Conservation (phyloP, 2,329 filamentous ascomycete species). For the Epichloe gansuensis region DNA sequence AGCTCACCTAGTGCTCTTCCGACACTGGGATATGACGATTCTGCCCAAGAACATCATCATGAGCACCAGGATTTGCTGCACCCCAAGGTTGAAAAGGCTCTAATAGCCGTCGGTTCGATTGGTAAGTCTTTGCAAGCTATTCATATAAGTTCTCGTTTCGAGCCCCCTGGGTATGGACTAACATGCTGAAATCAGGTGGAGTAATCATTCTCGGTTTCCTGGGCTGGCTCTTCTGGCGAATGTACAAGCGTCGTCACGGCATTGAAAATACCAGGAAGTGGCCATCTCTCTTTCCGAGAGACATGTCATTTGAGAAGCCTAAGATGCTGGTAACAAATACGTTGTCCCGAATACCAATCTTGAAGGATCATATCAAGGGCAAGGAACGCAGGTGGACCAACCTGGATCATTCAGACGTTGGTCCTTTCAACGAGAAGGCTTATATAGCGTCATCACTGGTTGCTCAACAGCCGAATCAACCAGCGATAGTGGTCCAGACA, state of each 20-base stretch:
- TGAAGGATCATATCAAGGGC: conserved; percentile 19
- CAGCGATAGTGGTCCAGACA: conserved; percentile 7
- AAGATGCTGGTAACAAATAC: conserved; percentile 8
- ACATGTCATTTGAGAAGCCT: not conserved
- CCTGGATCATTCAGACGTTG: conserved; percentile 17
- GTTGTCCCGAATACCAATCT: conserved; percentile 21
- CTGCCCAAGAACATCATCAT: not conserved
- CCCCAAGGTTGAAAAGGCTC: conserved; percentile 8
- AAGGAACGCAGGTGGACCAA: conserved; percentile 20
- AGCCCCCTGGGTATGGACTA: not conserved
- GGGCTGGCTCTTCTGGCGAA: conserved; percentile 31
- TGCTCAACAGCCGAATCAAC: not conserved
- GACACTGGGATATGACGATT: not conserved
- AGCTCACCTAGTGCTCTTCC: not conserved
- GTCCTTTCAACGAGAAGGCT: conserved; percentile 7
- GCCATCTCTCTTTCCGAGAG: conserved; percentile 6
- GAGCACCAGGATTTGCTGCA: conserved; percentile 3
- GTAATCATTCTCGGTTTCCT: conserved; percentile 33
- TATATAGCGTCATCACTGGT: not conserved
- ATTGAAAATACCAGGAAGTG: conserved; percentile 23
- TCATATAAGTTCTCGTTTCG: not conserved
- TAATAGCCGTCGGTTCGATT: conserved; percentile 11
- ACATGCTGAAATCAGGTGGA: conserved; percentile 18
- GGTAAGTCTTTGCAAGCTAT: conserved; percentile 7
- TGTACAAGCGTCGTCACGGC: conserved; percentile 8